A percentile compares a stretch with the other conserved stretches of the same genome.
Conservation (phyloP, 495 filamentous ascomycete genomes). For the Ascodesmis nigricans region DNA sequence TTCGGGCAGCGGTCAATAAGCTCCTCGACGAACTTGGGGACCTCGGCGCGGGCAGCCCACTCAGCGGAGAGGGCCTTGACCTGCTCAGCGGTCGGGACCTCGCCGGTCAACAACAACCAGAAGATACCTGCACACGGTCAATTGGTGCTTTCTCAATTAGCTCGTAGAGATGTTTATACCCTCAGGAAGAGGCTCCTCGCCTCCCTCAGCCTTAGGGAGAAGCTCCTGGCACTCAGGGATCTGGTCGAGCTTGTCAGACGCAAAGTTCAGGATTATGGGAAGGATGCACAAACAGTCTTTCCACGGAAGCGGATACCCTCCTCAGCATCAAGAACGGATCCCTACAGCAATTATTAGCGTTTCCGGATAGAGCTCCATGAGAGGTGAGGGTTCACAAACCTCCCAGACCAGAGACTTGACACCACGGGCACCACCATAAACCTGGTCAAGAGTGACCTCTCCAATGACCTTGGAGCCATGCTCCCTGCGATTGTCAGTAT, state of each 20-base stretch:
- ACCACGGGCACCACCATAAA: constrained; percentile 95
- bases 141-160: constrained; percentile 13
- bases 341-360: too few relatives aligned
- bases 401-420: constrained; percentile 98
- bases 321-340: constrained; percentile 91
- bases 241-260: constrained; percentile 21
- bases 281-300: constrained; percentile 42
- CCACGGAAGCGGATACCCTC: constrained; percentile 98
- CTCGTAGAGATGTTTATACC: constrained; percentile 30
- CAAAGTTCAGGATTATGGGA: background rate
- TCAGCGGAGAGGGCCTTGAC: constrained; percentile 92
- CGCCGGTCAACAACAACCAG: constrained; percentile 95
- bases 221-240: constrained; percentile 96
- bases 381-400: constrained; percentile 25
- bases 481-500: constrained; percentile 36
- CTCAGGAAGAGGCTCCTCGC: constrained; percentile 89
- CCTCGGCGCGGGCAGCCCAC: constrained; percentile 89
- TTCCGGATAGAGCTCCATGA: too few relatives aligned
- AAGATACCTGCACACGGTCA: constrained; percentile 58
- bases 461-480: constrained; percentile 85
- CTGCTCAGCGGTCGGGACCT: constrained; percentile 92
- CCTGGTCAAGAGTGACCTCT: constrained; percentile 97
- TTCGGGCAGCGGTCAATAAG: constrained; percentile 97
- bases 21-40: constrained; percentile 95
- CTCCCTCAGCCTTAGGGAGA: constrained; percentile 87